Base-by-base conservation (phyloP, 1,284 basidiomycete genomes). In the Athelia sp. region DNA sequence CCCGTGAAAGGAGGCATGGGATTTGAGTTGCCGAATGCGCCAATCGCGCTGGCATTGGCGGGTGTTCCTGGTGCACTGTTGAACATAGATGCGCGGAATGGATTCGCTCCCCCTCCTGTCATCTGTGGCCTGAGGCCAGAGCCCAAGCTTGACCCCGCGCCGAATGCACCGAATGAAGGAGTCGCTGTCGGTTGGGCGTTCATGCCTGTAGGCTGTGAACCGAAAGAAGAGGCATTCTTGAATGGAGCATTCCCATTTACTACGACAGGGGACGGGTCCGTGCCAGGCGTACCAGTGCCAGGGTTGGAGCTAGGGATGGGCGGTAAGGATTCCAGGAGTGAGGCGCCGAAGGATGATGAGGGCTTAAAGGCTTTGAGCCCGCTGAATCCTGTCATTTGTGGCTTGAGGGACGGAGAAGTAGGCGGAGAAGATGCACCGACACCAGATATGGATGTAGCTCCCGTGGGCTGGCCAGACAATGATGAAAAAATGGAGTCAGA, bases 361-460 rank as follows among this genome's bases (percentile, higher is more conserved):
- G 94, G 94, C 65, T 95, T 93, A 79, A 98, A 98, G 2, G 90
- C 78, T 66, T 92, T 94, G 56, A 97, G 70, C 2, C 86, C 88
- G 22, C 76, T 73, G 57, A 87, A 91, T 1, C 94, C 94, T 1
- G 94, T 97, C 34, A 74, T 63, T 59, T 97, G 93, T 1, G 89
- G 71, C 59, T 84, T 81, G 6, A 94, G 56, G 4, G 74, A 66
- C 18, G 64, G 54, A 1, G 65, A 59, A 19, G 62, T 21, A 3
- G 64, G 57, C 40, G 60, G 59, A 2, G 66, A 66, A 2, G 64
- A 59, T 1, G 59, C 53, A 38, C n/a, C 14, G 51, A 60, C 51
- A 22, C 60, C 56, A 2, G 73, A 66, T 24, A 68, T 62, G 13
- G 64, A 63, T 1, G 75, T 75, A 6, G 70, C 61, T 13, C 75